Conservation (phyloP, 345 rosid genomes). For the Cardamine chenopodiifolia region DNA sequence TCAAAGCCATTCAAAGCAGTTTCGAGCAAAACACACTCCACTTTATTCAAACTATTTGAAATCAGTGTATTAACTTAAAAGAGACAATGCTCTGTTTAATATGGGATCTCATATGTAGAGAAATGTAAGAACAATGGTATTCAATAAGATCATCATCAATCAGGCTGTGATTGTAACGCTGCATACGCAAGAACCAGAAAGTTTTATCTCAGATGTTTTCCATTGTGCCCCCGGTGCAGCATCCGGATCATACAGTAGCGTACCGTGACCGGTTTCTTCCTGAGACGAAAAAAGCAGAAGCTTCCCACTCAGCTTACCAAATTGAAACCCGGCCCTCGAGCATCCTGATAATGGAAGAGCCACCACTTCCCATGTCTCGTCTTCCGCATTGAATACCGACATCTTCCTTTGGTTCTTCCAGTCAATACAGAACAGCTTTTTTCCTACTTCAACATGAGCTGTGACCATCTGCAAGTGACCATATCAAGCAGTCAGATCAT, state of each 20-base stretch:
- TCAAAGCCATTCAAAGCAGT: background rate
- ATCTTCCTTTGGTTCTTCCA: slow-evolving; percentile 91
- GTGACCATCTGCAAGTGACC: slow-evolving; percentile 63
- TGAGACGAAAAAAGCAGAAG: slow-evolving; percentile 68
- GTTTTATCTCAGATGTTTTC: slow-evolving; percentile 68
- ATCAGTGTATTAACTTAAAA: background rate
- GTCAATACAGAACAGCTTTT: slow-evolving; percentile 81
- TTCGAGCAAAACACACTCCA: slow-evolving; percentile 8
- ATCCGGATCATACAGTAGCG: slow-evolving; percentile 73
- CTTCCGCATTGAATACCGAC: slow-evolving; percentile 64
- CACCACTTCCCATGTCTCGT: slow-evolving; percentile 74
- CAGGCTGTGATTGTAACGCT: slow-evolving; percentile 77
- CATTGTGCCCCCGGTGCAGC: slow-evolving; percentile 76
- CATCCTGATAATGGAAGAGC: slow-evolving; percentile 77
- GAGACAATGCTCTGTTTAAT: slow-evolving; percentile 28
- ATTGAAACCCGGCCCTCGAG: slow-evolving; percentile 63
- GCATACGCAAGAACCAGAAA: slow-evolving; percentile 70
- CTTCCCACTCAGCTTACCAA: slow-evolving; percentile 74
- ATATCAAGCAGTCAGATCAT: background rate
- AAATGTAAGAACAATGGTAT: slow-evolving; percentile 21
- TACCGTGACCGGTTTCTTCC: slow-evolving; percentile 54
- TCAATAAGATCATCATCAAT: slow-evolving; percentile 19
- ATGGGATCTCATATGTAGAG: no score
- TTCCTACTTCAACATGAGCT: slow-evolving; percentile 77
- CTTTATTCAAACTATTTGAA: slow-evolving; percentile 17